phyloP scores from a whole-genome alignment of 371 early-diverging fungal genomes.

The Mortierella sp. region DNA sequence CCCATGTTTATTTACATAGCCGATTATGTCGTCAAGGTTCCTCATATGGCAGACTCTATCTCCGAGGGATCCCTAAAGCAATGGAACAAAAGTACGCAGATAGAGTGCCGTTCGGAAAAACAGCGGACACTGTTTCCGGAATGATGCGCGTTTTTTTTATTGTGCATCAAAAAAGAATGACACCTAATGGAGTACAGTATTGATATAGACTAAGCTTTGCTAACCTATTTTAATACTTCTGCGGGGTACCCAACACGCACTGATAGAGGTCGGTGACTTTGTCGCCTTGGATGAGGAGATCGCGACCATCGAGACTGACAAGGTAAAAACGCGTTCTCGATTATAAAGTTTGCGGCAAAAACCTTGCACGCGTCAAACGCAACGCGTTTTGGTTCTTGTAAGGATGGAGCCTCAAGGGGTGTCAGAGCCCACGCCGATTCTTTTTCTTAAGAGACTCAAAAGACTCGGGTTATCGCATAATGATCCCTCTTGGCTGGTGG shows the following conservation, averaged over 20 bases:
- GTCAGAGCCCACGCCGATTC: not conserved
- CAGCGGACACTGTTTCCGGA: not conserved
- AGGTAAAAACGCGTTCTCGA: slow-evolving; percentile 63
- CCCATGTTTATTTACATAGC: slow-evolving; percentile 60
- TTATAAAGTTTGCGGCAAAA: no score
- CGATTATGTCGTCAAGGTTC: slow-evolving; percentile 89
- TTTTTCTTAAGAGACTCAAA: no score
- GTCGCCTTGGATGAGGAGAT: slow-evolving; percentile 95
- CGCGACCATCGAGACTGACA: slow-evolving; percentile 98
- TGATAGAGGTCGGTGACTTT: slow-evolving; percentile 93
- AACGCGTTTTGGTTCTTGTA: no score
- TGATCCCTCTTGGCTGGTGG: no score
- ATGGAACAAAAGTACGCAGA: slow-evolving; percentile 92
- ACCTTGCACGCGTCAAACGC: no score
- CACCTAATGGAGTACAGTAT: no score
- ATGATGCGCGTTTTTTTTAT: not conserved
- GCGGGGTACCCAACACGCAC: not conserved
- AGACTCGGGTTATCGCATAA: no score
- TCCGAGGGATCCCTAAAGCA: slow-evolving; percentile 95
- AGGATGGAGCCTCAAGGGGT: not conserved
- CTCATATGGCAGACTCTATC: slow-evolving; percentile 97
- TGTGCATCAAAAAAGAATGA: not conserved
- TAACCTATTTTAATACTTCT: not conserved
- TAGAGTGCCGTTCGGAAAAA: slow-evolving; percentile 2
- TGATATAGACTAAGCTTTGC: not conserved